phyloP scores from a whole-genome alignment of 31 red algal species.

The Porphyra umbilicalis region DNA sequence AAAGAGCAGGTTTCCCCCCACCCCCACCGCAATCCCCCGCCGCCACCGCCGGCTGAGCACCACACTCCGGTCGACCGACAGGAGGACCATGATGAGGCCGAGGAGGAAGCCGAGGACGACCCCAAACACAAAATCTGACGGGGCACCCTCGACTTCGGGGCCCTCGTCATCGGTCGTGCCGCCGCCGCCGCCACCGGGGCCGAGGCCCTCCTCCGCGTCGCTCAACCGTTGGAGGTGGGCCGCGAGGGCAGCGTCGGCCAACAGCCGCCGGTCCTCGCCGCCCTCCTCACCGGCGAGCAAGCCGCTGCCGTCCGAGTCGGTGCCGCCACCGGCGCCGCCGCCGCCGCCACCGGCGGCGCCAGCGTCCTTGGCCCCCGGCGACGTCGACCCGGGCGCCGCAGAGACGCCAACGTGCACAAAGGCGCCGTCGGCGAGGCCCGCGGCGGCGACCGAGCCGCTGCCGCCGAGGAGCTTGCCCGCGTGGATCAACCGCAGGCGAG shows the following conservation, averaged over 20 bases:
- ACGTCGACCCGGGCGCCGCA: background rate
- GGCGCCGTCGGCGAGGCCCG: slow-evolving; percentile 4
- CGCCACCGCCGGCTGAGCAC: slow-evolving; percentile 28
- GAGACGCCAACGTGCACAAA: slow-evolving; percentile 26
- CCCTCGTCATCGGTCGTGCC: slow-evolving; percentile 5
- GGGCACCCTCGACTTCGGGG: slow-evolving; percentile 1
- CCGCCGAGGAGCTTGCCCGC: slow-evolving; percentile 11
- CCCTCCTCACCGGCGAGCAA: slow-evolving; percentile 8
- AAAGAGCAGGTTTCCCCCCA: slow-evolving; percentile 35
- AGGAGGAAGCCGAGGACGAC: slow-evolving; percentile 33
- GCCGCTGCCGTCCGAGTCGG: slow-evolving; percentile 4
- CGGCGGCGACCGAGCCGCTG: background rate
- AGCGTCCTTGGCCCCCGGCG: background rate
- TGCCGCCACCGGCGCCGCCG: background rate
- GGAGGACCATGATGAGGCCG: slow-evolving; percentile 49
- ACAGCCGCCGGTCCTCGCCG: slow-evolving; percentile 8
- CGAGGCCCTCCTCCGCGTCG: background rate
- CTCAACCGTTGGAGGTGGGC: slow-evolving; percentile 9
- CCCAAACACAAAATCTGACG: slow-evolving; percentile 24
- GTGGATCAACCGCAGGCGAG: slow-evolving; percentile 16
- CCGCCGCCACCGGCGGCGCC: background rate
- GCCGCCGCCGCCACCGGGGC: background rate
- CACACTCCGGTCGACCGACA: slow-evolving; percentile 41
- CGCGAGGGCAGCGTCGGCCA: slow-evolving; percentile 5
- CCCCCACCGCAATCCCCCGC: slow-evolving; percentile 35